These are phyloP conservation scores for Plasmopara viticola DNA, from an alignment of 352 stramenopile species.

Conservation along the genomic window DNA sequence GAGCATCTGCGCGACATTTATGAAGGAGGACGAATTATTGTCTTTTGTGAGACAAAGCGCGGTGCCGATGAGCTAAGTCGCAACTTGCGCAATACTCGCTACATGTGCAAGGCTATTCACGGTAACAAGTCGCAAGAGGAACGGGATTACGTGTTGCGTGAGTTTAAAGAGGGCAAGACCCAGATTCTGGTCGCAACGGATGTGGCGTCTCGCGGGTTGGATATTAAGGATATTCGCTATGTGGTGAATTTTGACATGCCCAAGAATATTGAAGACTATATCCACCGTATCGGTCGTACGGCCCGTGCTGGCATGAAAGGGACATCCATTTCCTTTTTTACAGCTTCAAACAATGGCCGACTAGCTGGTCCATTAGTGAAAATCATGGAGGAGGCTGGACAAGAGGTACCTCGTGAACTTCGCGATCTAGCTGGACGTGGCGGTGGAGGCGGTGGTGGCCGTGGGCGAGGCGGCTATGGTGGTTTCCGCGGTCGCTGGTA, in stretches of 20 bases:
- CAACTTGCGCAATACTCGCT: slow-evolving; percentile 90
- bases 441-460: slow-evolving; percentile 49
- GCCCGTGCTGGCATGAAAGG: slow-evolving; percentile 95
- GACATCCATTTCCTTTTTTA: slow-evolving; percentile 93
- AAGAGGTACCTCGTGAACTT: slow-evolving; percentile 86
- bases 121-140: slow-evolving; percentile 98
- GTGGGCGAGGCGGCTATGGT: slow-evolving; percentile 39
- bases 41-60: slow-evolving; percentile 99
- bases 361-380: slow-evolving; percentile 81
- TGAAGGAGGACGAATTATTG: slow-evolving; percentile 92
- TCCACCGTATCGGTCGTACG: slow-evolving; percentile 97
- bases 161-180: slow-evolving; percentile 95
- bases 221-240: slow-evolving; percentile 99
- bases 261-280: slow-evolving; percentile 98
- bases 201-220: slow-evolving; percentile 97
- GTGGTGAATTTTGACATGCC: slow-evolving; percentile 99
- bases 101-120: slow-evolving; percentile 96
- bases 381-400: slow-evolving; percentile 84
- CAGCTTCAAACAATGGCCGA: slow-evolving; percentile 71
- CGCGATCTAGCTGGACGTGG: slow-evolving; percentile 57
- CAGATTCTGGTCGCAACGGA: slow-evolving; percentile 98
- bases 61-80: slow-evolving; percentile 95
- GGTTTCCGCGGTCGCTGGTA: slow-evolving; percentile 52
- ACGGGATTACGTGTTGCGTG: slow-evolving; percentile 94
- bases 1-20: slow-evolving; percentile 80